phyloP scores from a whole-genome alignment of 139 green algal species.

The Yamagishiella unicocca region DNA sequence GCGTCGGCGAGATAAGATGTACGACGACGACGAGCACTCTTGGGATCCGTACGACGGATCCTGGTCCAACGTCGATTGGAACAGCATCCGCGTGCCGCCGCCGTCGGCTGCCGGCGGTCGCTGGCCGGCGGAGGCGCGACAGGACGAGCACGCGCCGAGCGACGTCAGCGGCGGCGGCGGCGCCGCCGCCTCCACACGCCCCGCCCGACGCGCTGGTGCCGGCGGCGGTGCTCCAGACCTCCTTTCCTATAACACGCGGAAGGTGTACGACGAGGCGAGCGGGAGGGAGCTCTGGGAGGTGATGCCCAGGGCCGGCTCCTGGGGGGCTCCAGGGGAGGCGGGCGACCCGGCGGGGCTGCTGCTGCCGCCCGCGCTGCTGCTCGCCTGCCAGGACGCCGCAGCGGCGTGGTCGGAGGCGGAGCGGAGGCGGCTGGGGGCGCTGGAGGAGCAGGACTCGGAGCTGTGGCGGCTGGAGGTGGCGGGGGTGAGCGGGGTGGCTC shows the following conservation, averaged over 20 bases:
- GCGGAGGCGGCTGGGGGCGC: not conserved
- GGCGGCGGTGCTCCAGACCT: not conserved
- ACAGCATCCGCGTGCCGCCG: not conserved
- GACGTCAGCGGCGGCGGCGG: not conserved
- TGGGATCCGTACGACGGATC: slow-evolving; percentile 13
- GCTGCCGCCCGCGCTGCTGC: slow-evolving; percentile 20
- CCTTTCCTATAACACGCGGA: not conserved
- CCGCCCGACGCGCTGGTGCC: not conserved
- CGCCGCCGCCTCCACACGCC: not conserved
- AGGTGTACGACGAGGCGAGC: slow-evolving; percentile 15
- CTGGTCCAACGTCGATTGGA: slow-evolving; percentile 32
- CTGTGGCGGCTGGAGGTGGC: slow-evolving; percentile 33
- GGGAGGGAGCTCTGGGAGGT: slow-evolving; percentile 18
- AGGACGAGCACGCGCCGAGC: too few relatives aligned
- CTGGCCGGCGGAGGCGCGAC: too few relatives aligned
- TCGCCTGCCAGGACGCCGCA: not conserved
- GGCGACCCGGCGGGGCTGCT: not conserved
- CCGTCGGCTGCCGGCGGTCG: too few relatives aligned
- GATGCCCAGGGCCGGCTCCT: not conserved
- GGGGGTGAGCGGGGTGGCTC: not conserved
- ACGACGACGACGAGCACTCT: not conserved
- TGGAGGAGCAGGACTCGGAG: not conserved
- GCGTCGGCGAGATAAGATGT: not conserved
- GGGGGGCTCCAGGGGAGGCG: too few relatives aligned
- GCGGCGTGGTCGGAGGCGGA: slow-evolving; percentile 2